Conservation (phyloP, 352 stramenopile species). For the Pythium aphanidermatum region DNA sequence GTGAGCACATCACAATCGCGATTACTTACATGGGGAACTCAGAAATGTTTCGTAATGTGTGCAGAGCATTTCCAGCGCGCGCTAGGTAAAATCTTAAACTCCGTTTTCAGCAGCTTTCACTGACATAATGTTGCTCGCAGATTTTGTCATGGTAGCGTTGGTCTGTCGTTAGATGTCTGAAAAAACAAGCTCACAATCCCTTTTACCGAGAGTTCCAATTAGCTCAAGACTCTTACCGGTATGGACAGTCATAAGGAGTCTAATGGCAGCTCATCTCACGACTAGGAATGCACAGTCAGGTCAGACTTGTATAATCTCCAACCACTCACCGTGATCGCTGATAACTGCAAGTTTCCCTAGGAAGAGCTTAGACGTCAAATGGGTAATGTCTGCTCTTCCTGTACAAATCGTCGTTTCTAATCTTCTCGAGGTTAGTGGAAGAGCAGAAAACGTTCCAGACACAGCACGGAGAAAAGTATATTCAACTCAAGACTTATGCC, state of each 20-base stretch:
- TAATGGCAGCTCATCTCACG: neutral
- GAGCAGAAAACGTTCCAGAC: slow-evolving; percentile 76
- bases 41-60: neutral
- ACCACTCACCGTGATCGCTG: neutral
- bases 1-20: slow-evolving; percentile 25
- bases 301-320: no score
- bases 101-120: slow-evolving; percentile 4
- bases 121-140: slow-evolving; percentile 19
- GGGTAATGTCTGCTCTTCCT: slow-evolving; percentile 26
- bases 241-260: slow-evolving; percentile 2
- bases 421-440: slow-evolving; percentile 31
- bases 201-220: slow-evolving; percentile 88
- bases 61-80: slow-evolving; percentile 70
- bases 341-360: slow-evolving; percentile 13
- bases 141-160: slow-evolving; percentile 81
- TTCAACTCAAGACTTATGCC: slow-evolving; percentile 83
- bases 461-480: slow-evolving; percentile 82
- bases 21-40: neutral
- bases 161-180: no score
- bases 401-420: neutral
- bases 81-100: slow-evolving; percentile 58
- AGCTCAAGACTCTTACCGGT: slow-evolving; percentile 79
- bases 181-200: no score
- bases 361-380: slow-evolving; percentile 71
- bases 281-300: neutral